A percentile compares a stretch with the other conserved stretches of the same genome.
Evolutionary conservation across 768 basidiomycete genomes (phyloP).

Genomic region (Rhodotorula babjevae): DNA sequence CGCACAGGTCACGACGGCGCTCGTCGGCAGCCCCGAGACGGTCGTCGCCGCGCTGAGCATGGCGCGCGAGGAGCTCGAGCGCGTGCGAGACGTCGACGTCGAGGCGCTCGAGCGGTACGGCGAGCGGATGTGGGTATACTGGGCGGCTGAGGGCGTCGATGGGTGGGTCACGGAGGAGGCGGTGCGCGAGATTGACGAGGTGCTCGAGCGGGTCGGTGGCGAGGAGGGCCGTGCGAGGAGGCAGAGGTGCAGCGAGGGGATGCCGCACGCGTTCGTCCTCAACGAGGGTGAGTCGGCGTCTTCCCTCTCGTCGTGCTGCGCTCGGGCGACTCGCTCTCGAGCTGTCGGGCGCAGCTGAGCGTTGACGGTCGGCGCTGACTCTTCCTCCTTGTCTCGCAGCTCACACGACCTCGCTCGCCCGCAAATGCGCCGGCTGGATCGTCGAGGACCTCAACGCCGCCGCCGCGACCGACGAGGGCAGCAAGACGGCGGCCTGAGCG

Average conservation of each 20-base stretch:
- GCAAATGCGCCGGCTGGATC: constrained; percentile 32
- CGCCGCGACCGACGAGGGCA: background rate
- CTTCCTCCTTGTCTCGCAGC: background rate
- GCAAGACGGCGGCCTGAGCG: too few species aligned
- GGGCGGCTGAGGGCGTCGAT: constrained; percentile 20
- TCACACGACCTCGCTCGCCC: constrained; percentile 23
- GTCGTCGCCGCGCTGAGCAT: constrained; percentile 27
- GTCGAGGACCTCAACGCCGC: constrained; percentile 20
- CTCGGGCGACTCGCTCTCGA: too few species aligned
- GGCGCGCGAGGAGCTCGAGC: constrained; percentile 31
- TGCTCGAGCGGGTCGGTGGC: background rate
- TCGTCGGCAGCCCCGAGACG: constrained; percentile 22
- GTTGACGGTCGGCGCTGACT: background rate
- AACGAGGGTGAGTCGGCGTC: constrained; percentile 14
- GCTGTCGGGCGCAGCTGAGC: background rate
- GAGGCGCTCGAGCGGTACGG: background rate
- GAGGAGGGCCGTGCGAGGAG: constrained; percentile 4
- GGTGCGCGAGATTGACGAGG: constrained; percentile 21
- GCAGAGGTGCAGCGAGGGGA: constrained; percentile 28
- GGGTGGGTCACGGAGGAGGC: constrained; percentile 30
- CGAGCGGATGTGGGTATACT: constrained; percentile 27
- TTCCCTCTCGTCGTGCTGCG: background rate
- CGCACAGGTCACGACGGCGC: background rate
- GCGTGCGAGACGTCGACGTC: constrained; percentile 17
- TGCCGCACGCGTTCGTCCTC: constrained; percentile 35